Percentiles rank a stretch among this genome's conserved stretches.
Evolutionary conservation across 768 basidiomycete genomes (phyloP).

Genomic region (Pleurotus salmoneostramineus): DNA sequence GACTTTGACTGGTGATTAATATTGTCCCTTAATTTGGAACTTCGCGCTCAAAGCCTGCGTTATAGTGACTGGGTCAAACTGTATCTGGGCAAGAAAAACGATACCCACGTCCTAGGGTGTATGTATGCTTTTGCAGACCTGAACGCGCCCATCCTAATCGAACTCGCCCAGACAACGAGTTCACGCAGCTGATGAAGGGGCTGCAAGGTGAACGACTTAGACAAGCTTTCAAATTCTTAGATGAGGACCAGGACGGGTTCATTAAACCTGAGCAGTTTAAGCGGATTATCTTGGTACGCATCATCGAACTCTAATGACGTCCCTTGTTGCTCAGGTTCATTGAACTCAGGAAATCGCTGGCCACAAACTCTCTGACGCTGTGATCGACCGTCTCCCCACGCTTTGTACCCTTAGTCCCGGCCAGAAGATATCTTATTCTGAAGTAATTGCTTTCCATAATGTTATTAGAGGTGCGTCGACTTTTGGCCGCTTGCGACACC

Average conservation of each 20-base stretch:
- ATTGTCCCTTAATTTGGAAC: neutral
- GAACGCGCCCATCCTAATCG: neutral
- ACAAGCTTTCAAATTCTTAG: constrained; percentile 92
- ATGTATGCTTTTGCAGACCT: constrained; percentile 22
- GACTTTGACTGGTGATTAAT: constrained; percentile 80
- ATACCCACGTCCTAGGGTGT: constrained; percentile 90
- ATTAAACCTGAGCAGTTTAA: constrained; percentile 94
- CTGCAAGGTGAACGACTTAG: constrained; percentile 96
- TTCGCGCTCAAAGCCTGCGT: neutral
- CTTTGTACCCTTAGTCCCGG: constrained; percentile 87
- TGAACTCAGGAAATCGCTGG: constrained; percentile 84
- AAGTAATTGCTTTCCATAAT: constrained; percentile 97
- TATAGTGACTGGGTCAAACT: constrained; percentile 91
- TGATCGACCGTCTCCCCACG: constrained; percentile 90
- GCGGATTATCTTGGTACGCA: constrained; percentile 83
- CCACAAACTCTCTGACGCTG: constrained; percentile 93
- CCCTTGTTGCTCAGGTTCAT: neutral
- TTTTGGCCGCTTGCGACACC: neutral
- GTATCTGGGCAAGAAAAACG: constrained; percentile 92
- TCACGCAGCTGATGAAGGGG: constrained; percentile 98
- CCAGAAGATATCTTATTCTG: constrained; percentile 91
- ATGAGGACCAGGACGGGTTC: constrained; percentile 88
- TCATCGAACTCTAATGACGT: neutral
- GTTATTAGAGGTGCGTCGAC: constrained; percentile 71
- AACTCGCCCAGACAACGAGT: constrained; percentile 73